A percentile compares a stretch with the other conserved stretches of the same genome.
These are phyloP conservation scores for Calonectria pteridis DNA, from an alignment of 2,329 filamentous ascomycete species.

Conservation along the genomic window DNA sequence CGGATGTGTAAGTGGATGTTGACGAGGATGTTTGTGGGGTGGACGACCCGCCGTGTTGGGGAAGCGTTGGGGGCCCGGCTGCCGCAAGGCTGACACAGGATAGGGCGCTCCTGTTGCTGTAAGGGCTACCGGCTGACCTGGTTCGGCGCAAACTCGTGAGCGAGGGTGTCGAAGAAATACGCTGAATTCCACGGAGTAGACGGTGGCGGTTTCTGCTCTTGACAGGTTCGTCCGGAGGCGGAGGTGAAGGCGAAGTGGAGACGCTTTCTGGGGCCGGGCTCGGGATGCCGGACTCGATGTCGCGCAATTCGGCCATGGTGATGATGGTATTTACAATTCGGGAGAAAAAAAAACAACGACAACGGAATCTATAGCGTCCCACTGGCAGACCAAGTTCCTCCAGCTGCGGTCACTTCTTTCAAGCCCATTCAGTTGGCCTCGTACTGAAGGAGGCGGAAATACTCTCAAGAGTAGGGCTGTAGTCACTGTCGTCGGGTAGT, in stretches of 20 bases:
- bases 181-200: conserved; percentile 79
- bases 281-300: conserved; percentile 38
- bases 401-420: background rate
- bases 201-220: conserved; percentile 78
- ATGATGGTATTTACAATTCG: conserved; percentile 11
- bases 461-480: conserved; percentile 16
- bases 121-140: conserved; percentile 76
- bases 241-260: conserved; percentile 42
- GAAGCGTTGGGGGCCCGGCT: conserved; percentile 46
- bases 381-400: background rate
- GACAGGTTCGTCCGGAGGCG: conserved; percentile 44
- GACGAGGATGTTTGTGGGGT: conserved; percentile 56
- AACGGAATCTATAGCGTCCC: background rate
- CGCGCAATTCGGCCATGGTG: conserved; percentile 43
- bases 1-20: conserved; percentile 55
- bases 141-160: conserved; percentile 73
- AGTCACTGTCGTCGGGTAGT: conserved; percentile 30
- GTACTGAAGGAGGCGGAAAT: background rate
- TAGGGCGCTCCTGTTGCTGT: conserved; percentile 66
- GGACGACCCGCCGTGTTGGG: conserved; percentile 44
- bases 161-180: conserved; percentile 85
- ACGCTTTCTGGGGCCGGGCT: conserved; percentile 44
- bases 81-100: conserved; percentile 68
- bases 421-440: conserved; percentile 10
- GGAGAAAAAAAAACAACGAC: background rate